Base-by-base conservation (phyloP, 1,139 yeast genomes). In the Entelexis paramagnoliae region DNA sequence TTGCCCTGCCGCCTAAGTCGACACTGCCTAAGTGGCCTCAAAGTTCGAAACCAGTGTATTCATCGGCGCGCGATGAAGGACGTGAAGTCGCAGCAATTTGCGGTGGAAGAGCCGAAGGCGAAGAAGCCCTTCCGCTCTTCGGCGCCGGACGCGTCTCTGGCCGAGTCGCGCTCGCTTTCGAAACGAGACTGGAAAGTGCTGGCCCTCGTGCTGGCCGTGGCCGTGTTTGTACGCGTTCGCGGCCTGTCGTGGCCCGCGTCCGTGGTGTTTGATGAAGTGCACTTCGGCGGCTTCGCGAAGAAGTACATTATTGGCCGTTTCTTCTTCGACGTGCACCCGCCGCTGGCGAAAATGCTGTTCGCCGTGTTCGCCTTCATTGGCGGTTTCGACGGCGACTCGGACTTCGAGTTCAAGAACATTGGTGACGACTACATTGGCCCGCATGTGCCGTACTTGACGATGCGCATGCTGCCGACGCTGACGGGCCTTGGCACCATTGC, bases 311-410 rank as follows among this genome's bases (percentile, higher is more conserved):
- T 69, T 40, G 85, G 87, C n/a, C 72, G 74, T 42, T 81, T 85
- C 68, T 87, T 88, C 70, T 82, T 88, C 85, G 96, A 88, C 68
- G 95, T 87, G 51, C 96, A 88, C 66, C 96, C 96, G 28, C 96
- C 96, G 4, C 74, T 87, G 63, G 94, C 95, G 48, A 87, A 87
- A 68, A 80, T 88, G 85, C 69, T 88, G 53, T 84, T 78, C 68
- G 95, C 94, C 2, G 86, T 83, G 40, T 79, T 85, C 45, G 89
- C 79, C 1, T 68, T 76, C 45, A 58, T 83, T 30, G 87, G 83
- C 49, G 95, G 95, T 0, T 87, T 80, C 68, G 76, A 76, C 49
- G 95, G 95, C 48, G 80, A 78, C 61, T 86, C 86, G 63, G 75
- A 71, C 53, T 87, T 88, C 65, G 78, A 76, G 59, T 55, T 55